Evolutionary conservation across 1,284 basidiomycete genomes (phyloP), one percentile per base, ranked within the genome.

Genomic region (Earliella scabrosa): DNA sequence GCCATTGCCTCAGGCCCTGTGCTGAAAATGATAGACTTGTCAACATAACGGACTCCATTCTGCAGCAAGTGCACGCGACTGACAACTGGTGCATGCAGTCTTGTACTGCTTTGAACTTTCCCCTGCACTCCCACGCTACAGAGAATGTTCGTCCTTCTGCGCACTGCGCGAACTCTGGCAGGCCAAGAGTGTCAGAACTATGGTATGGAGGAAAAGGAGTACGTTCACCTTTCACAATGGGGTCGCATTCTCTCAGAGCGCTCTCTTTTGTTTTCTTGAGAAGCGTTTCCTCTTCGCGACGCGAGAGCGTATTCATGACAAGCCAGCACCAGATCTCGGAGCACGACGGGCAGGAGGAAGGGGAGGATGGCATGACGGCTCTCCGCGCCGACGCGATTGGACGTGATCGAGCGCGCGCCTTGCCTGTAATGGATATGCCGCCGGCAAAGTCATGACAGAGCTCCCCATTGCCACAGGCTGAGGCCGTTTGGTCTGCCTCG

Each of bases 241-340:
- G 65, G 66, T 94, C 90, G 63, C 93, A 95, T 70, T 88, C 85
- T 66, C 85, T 88, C 67, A 95, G 72, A 13, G 93, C 93, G 48
- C 83, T 79, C 8, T 84, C 82, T 69, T 94, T 95, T n/a, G 90
- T 90, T 34, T 86, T 77, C 69, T 94, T 95, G 46, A 90, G 72
- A 39, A 96, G 80, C 11, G 88, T 89, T 44, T 94, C 90, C 70
- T 95, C 93, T 74, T 97, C 94, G 56, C 94, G 82, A 60, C 93
- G 83, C 24, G 93, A 95, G 29, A 97, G 82, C 23, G 92, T 82
- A 72, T 94, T 87, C 93, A 94, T 94, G 32, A 52, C 50, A 24
- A 48, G 49, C 35, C 38, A 41, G 52, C 52, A 32, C 29, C 43
- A 43, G 50, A n/a, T n/a, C n/a, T 56, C 39, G 50, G 50, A 27